Percentiles rank a stretch among this genome's conserved stretches.
Conservation (phyloP, 371 early-diverging fungal genomes). For the Cokeromyces recurvatus region DNA sequence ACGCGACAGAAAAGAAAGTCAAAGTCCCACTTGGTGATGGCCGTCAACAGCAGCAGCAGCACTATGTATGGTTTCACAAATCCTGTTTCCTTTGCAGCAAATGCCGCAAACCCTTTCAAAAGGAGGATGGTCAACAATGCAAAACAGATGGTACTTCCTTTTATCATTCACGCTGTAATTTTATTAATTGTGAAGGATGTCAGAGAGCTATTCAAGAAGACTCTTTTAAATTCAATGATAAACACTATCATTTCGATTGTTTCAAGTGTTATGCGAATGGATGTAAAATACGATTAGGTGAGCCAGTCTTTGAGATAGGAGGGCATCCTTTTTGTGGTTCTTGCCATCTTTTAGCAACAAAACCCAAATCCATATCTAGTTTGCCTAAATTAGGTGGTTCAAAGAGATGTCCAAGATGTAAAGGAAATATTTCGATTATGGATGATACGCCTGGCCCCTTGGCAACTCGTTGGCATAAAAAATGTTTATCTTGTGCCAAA, state of each 20-base stretch:
- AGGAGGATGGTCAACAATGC: constrained; percentile 57
- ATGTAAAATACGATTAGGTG: constrained; percentile 5
- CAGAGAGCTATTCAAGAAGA: constrained; percentile 8
- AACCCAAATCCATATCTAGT: neutral
- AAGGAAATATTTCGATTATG: constrained; percentile 45
- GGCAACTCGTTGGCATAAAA: constrained; percentile 59
- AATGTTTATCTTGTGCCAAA: constrained; percentile 47
- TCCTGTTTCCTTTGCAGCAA: constrained; percentile 66
- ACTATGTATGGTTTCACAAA: constrained; percentile 52
- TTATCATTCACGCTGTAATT: constrained; percentile 44
- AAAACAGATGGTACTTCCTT: constrained; percentile 39
- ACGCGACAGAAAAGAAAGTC: constrained; percentile 17
- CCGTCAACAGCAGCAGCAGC: too few relatives aligned
- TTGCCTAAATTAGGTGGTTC: constrained; percentile 53
- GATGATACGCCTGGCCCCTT: constrained; percentile 55
- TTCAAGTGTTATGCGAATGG: constrained; percentile 28
- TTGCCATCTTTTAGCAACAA: constrained; percentile 1
- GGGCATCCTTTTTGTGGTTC: constrained; percentile 5
- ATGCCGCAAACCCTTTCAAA: constrained; percentile 59
- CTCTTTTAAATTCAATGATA: constrained; percentile 10
- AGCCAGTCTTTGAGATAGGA: constrained; percentile 15
- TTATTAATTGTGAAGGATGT: constrained; percentile 5
- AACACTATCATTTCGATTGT: constrained; percentile 18
- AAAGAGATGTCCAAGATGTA: constrained; percentile 50
- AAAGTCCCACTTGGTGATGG: constrained; percentile 17